A percentile compares a stretch with the other conserved stretches of the same genome.
phyloP scores from a whole-genome alignment of 2,329 filamentous ascomycete species.

The Leptosphaerulina australis region DNA sequence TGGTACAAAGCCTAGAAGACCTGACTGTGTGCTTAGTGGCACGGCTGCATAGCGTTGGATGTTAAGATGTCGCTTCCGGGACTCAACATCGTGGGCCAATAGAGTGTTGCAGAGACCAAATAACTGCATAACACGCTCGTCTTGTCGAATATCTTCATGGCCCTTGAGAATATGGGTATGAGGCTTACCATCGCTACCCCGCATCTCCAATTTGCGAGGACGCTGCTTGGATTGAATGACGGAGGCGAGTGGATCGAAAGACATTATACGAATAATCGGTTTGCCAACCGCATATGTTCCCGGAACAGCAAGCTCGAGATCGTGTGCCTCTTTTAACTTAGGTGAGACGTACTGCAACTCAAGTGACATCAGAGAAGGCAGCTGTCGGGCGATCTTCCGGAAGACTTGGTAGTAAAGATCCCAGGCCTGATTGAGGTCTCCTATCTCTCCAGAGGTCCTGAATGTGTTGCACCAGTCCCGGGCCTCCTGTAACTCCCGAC shows the following conservation, averaged over 20 bases:
- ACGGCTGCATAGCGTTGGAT: conserved; percentile 98
- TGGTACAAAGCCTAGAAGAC: conserved; percentile 92
- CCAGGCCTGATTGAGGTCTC: conserved; percentile 97
- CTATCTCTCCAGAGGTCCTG: conserved; percentile 83
- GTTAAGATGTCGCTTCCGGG: conserved; percentile 94
- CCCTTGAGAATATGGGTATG: conserved; percentile 95
- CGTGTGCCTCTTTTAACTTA: conserved; percentile 81
- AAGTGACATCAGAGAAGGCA: conserved; percentile 88
- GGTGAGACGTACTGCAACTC: conserved; percentile 98
- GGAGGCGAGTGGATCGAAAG: conserved; percentile 86
- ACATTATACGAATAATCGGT: conserved; percentile 81
- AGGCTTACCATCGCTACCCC: conserved; percentile 83
- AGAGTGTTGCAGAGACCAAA: conserved; percentile 98
- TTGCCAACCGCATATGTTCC: conserved; percentile 86
- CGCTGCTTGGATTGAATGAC: conserved; percentile 98
- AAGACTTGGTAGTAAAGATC: conserved; percentile 99
- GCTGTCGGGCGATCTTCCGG: conserved; percentile 88
- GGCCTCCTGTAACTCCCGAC: conserved; percentile 90
- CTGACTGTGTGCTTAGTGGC: conserved; percentile 93
- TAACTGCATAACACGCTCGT: conserved; percentile 99
- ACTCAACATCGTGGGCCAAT: conserved; percentile 90
- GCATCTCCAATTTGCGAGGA: conserved; percentile 84
- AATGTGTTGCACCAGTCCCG: conserved; percentile 96
- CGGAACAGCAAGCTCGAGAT: conserved; percentile 92
- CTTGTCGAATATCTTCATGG: conserved; percentile 98